Evolutionary conservation across 495 filamentous ascomycete genomes (phyloP).

Genomic region (Penicilliopsis zonata): DNA sequence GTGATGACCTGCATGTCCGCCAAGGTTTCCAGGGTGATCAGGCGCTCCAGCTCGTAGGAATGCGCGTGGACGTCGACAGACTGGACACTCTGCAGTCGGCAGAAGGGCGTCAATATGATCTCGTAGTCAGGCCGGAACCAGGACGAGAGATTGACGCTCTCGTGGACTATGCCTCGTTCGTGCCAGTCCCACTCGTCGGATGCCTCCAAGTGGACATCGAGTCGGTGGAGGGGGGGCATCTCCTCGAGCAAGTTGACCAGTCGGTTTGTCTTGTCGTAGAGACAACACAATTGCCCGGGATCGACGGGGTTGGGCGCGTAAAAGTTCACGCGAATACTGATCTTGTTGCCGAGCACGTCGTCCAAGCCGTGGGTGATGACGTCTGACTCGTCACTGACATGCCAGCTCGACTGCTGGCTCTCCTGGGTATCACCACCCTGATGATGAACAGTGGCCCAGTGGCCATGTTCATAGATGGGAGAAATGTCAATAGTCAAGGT

Average conservation of each 20-base stretch:
- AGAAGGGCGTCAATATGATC: not conserved
- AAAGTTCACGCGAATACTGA: constrained; percentile 3
- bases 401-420: not conserved
- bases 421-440: not conserved
- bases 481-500: not conserved
- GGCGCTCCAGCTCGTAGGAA: not conserved
- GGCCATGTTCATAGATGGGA: not conserved
- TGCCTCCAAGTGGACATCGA: constrained; percentile 1
- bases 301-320: constrained; percentile 4
- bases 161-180: not conserved
- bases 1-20: not conserved
- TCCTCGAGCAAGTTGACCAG: not conserved
- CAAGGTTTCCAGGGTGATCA: not conserved
- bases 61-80: not conserved
- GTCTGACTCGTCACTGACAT: not conserved
- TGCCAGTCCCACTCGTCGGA: constrained; percentile 2
- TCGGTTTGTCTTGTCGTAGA: constrained; percentile 1
- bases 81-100: not conserved
- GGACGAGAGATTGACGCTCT: not conserved
- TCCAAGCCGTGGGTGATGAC: not conserved
- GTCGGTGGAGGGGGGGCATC: not conserved
- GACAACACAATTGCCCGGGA: constrained; percentile 2
- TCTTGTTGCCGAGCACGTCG: constrained; percentile 2
- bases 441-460: not conserved
- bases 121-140: not conserved